A percentile compares a stretch with the other conserved stretches of the same genome.
Conservation (phyloP, 1,139 yeast genomes). For the Blastobotrys petasosporus region DNA sequence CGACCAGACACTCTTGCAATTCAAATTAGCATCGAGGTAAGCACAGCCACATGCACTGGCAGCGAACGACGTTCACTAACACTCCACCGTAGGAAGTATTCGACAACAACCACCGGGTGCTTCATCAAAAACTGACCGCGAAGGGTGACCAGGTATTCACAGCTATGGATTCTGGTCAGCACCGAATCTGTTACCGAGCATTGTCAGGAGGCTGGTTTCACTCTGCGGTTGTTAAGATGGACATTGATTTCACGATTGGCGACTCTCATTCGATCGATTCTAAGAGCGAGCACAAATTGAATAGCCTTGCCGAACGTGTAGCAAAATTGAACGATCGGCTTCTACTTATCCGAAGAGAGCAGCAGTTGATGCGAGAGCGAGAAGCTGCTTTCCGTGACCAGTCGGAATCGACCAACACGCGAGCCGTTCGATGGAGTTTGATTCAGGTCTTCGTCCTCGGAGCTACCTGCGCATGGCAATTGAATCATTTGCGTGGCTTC, state of each 20-base stretch:
- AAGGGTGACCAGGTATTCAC: slow-evolving; percentile 62
- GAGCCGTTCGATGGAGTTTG: slow-evolving; percentile 60
- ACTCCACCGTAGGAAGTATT: slow-evolving; percentile 45
- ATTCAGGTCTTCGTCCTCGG: slow-evolving; percentile 54
- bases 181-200: slow-evolving; percentile 64
- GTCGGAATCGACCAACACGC: slow-evolving; percentile 58
- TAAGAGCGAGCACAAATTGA: slow-evolving; percentile 44
- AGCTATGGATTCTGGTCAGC: slow-evolving; percentile 68
- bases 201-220: slow-evolving; percentile 56
- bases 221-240: slow-evolving; percentile 44
- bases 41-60: slow-evolving; percentile 7
- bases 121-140: slow-evolving; percentile 55
- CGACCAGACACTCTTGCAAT: slow-evolving; percentile 43
- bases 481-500: slow-evolving; percentile 55
- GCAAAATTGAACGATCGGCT: slow-evolving; percentile 50
- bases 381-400: slow-evolving; percentile 64
- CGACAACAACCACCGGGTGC: slow-evolving; percentile 62
- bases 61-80: slow-evolving; percentile 3
- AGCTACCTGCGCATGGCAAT: slow-evolving; percentile 61
- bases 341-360: slow-evolving; percentile 56
- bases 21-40: slow-evolving; percentile 46
- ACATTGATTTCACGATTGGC: slow-evolving; percentile 47
- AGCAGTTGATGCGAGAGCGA: slow-evolving; percentile 59
- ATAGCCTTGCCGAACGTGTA: slow-evolving; percentile 48
- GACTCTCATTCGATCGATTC: slow-evolving; percentile 49